These are phyloP conservation scores for Basipetospora chlamydospora DNA, from an alignment of 2,329 filamentous ascomycete genomes.

Conservation along the genomic window DNA sequence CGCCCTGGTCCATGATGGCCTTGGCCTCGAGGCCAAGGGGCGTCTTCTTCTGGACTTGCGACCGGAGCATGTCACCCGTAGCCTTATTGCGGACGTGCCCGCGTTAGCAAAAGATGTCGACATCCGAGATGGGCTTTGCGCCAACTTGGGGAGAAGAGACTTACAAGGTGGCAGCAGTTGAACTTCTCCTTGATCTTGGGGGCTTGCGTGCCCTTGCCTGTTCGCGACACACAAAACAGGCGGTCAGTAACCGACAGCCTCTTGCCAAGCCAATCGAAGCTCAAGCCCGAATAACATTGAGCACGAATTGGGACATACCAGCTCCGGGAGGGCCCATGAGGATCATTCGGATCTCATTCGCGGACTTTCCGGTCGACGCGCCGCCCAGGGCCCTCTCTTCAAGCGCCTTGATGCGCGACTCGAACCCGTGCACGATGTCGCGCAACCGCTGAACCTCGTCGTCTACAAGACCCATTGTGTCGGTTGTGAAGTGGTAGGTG, in stretches of 20 bases:
- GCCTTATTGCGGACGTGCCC: too few species aligned
- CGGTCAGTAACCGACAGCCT: too few species aligned
- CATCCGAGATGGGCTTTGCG: too few species aligned
- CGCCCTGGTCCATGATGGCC: conserved; percentile 99
- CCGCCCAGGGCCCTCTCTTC: conserved; percentile 56
- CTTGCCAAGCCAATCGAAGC: conserved; percentile 6
- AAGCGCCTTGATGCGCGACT: conserved; percentile 72
- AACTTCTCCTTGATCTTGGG: conserved; percentile 98
- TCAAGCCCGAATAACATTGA: not conserved
- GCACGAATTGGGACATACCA: too few species aligned
- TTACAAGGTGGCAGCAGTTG: conserved; percentile 89
- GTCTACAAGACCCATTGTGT: conserved; percentile 75
- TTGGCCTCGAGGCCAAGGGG: conserved; percentile 87
- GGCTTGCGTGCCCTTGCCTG: conserved; percentile 97
- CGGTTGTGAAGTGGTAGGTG: conserved; percentile 11
- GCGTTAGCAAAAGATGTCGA: too few species aligned
- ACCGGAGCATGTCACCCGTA: conserved; percentile 97
- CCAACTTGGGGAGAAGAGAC: conserved; percentile 20
- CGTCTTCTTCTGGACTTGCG: conserved; percentile 96
- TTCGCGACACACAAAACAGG: not conserved
- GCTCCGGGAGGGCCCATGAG: conserved; percentile 95
- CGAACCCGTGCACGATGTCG: conserved; percentile 68
- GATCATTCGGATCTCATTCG: conserved; percentile 79
- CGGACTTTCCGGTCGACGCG: conserved; percentile 26
- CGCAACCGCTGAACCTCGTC: conserved; percentile 77